Conservation (phyloP, 495 filamentous ascomycete genomes). For the Penicillium roqueforti region DNA sequence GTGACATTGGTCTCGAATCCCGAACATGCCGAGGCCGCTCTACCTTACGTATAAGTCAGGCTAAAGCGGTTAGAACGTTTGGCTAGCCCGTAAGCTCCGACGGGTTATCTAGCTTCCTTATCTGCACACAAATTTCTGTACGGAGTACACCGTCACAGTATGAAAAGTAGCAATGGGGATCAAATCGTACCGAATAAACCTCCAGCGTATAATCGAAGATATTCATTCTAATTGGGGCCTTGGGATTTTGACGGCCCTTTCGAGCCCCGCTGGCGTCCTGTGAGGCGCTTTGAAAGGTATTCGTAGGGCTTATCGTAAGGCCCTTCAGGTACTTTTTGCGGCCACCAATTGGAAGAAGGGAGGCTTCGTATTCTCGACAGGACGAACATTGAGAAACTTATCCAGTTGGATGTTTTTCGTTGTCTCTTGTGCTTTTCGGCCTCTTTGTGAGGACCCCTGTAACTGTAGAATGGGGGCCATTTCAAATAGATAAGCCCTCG, state of each 20-base stretch:
- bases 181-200: not conserved
- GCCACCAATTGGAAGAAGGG: conserved; percentile 4
- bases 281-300: too few relatives aligned
- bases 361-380: conserved; percentile 11
- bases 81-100: not conserved
- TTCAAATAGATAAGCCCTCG: too few relatives aligned
- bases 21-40: not conserved
- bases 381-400: conserved; percentile 8
- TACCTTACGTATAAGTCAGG: not conserved
- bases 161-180: not conserved
- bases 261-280: not conserved
- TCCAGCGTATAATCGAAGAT: not conserved
- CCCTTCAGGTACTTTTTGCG: not conserved
- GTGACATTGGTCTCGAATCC: not conserved
- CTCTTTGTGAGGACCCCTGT: conserved; percentile 20
- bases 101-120: not conserved
- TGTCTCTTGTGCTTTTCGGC: conserved; percentile 16
- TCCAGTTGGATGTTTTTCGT: conserved; percentile 12
- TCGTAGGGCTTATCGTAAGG: too few relatives aligned
- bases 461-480: conserved; percentile 10
- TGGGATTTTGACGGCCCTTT: not conserved
- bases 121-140: not conserved
- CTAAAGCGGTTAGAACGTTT: not conserved
- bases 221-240: not conserved
- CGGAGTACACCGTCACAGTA: not conserved